phyloP scores from a whole-genome alignment of 1,284 basidiomycete species.

The Crucibulum cyathiforme region DNA sequence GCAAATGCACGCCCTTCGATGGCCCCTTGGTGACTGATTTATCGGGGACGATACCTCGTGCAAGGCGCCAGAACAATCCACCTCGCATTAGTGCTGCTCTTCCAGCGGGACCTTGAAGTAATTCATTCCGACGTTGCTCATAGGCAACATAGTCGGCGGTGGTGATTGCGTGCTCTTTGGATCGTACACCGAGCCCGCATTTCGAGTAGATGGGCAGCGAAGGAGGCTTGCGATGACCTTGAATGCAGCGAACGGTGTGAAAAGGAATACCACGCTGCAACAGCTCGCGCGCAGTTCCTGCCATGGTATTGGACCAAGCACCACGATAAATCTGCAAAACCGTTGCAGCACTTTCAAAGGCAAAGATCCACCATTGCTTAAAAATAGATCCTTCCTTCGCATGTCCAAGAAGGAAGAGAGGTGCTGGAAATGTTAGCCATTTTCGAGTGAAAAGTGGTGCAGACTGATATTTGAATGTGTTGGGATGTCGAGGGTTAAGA shows the following conservation, averaged over 20 bases:
- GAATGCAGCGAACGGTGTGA: background rate
- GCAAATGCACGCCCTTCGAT: background rate
- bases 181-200: background rate
- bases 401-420: no score
- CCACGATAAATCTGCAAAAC: background rate
- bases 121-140: background rate
- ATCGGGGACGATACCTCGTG: background rate
- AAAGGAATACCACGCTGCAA: background rate
- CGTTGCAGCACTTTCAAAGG: background rate
- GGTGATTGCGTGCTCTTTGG: background rate
- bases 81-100: background rate
- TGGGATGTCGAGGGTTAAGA: no score
- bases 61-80: background rate
- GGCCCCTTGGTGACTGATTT: background rate
- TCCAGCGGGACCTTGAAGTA: background rate
- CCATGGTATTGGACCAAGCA: background rate
- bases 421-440: no score
- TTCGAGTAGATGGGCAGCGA: background rate
- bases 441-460: no score
- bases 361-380: background rate
- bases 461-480: no score
- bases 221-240: background rate
- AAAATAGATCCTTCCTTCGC: no score
- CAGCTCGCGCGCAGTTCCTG: background rate
- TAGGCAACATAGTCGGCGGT: background rate